Evolutionary conservation across 805 yeast species (phyloP), one percentile per base, ranked within the genome.

Genomic region (Wickerhamiella domercqiae): DNA sequence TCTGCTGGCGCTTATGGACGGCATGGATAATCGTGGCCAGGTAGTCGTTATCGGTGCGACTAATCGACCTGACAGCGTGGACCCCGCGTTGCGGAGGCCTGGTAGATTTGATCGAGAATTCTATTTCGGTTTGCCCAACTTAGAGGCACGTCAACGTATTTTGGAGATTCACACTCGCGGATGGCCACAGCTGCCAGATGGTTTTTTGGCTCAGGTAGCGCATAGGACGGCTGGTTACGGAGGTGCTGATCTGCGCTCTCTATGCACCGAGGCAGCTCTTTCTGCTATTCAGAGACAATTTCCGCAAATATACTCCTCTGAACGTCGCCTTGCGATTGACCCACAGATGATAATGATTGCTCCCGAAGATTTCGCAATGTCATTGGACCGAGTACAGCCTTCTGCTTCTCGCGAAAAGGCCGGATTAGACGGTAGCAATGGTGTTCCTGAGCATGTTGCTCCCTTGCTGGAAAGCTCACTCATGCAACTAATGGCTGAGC

Each of bases 21-120:
- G 98, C 50, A 90, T 90, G 97, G 97, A 87, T 55, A 84, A 84
- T 48, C 73, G 97, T 55, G 98, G 98, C 5, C 97, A 90, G 55
- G 97, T 90, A 15, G 87, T 90, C 46, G 95, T 90, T 2, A 86
- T 90, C 48, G 98, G 98, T 41, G 98, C 98, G 1, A 90, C 98
- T 0, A 90, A 90, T 59, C 66, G 98, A 52, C 98, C 98, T 0
- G 97, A 90, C 59, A 80, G 96, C 0, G 81, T 90, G n/a, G 98
- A 90, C 58, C 96, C 98, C 1, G 98, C 98, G 0, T 65, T 90
- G 41, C 70, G 98, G 52, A 70, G 98, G 50, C 98, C 98, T 0
- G 98, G 98, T 1, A 69, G 98, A 56, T 90, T 90, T 52, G 98
- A 90, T 55, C 70, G 98, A 46, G 98, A 90, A 55, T 90, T 90